Evolutionary conservation across 345 rosid species (phyloP).

Genomic region (Mangifera indica): DNA sequence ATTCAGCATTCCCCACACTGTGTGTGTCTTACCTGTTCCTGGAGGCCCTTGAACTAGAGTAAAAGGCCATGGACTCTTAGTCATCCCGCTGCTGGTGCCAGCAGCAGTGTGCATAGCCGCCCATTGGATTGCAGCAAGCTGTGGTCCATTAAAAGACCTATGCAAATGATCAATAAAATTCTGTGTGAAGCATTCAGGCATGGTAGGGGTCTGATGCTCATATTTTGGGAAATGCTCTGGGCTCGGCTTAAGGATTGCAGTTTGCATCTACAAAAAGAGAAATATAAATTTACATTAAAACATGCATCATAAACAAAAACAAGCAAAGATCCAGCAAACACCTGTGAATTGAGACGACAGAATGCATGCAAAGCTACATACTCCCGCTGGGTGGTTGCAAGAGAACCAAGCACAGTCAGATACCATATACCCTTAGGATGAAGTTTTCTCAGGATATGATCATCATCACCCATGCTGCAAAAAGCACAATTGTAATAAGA

Average conservation of each 20-base stretch:
- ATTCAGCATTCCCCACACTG: slow-evolving; percentile 99
- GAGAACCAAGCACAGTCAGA: slow-evolving; percentile 94
- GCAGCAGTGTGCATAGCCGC: slow-evolving; percentile 99
- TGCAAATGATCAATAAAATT: slow-evolving; percentile 76
- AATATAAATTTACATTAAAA: slow-evolving; percentile 23
- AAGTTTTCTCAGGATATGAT: slow-evolving; percentile 84
- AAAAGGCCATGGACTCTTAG: slow-evolving; percentile 97
- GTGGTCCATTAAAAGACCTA: slow-evolving; percentile 85
- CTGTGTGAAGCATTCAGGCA: slow-evolving; percentile 94
- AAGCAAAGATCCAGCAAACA: slow-evolving; percentile 24
- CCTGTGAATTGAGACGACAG: slow-evolving; percentile 94
- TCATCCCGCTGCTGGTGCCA: slow-evolving; percentile 78
- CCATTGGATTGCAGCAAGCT: slow-evolving; percentile 94
- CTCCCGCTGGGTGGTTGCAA: slow-evolving; percentile 99
- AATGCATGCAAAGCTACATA: slow-evolving; percentile 98
- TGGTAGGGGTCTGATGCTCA: slow-evolving; percentile 82
- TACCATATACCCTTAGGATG: slow-evolving; percentile 81
- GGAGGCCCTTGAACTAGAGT: slow-evolving; percentile 99
- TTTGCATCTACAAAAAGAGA: slow-evolving; percentile 71
- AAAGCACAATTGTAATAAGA: slow-evolving; percentile 9
- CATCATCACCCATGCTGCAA: slow-evolving; percentile 73
- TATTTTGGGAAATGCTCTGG: slow-evolving; percentile 92
- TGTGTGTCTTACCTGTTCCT: slow-evolving; percentile 99
- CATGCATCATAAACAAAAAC: slow-evolving; percentile 19
- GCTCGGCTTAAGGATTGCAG: slow-evolving; percentile 86